These are phyloP conservation scores for Cystobasidium sp. DNA, from an alignment of 1,284 basidiomycete species.

Conservation along the genomic window DNA sequence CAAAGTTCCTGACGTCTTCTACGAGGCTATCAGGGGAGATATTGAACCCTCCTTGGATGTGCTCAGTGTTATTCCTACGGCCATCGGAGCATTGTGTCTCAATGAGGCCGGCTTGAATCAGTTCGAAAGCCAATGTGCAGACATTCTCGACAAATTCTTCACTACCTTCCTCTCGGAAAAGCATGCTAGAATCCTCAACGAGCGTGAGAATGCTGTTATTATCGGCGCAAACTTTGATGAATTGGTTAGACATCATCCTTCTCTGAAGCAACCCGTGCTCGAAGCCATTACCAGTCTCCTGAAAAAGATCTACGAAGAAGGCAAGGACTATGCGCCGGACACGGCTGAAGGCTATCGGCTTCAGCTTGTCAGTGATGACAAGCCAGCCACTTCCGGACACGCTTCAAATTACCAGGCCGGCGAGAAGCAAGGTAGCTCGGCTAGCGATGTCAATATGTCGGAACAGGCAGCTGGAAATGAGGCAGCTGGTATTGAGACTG, in stretches of 20 bases:
- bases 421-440: constrained; percentile 51
- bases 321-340: constrained; percentile 63
- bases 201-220: constrained; percentile 88
- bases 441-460: constrained; percentile 58
- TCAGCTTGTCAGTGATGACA: constrained; percentile 55
- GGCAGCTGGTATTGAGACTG: constrained; percentile 49
- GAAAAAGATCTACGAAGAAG: constrained; percentile 72
- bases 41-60: constrained; percentile 90
- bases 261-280: constrained; percentile 78
- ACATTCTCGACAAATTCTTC: constrained; percentile 82
- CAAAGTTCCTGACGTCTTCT: constrained; percentile 86
- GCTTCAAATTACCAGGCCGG: constrained; percentile 52
- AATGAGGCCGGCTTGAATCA: constrained; percentile 88
- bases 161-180: constrained; percentile 82
- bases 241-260: constrained; percentile 92
- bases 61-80: constrained; percentile 88
- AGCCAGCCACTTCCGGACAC: neutral
- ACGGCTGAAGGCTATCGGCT: constrained; percentile 66
- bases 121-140: constrained; percentile 72
- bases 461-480: constrained; percentile 45
- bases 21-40: constrained; percentile 71
- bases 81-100: constrained; percentile 93
- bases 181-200: constrained; percentile 83
- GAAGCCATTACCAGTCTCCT: constrained; percentile 73
- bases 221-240: constrained; percentile 92